Evolutionary conservation across 805 yeast genomes (phyloP).

Genomic region (Hanseniaspora guilliermondii): DNA sequence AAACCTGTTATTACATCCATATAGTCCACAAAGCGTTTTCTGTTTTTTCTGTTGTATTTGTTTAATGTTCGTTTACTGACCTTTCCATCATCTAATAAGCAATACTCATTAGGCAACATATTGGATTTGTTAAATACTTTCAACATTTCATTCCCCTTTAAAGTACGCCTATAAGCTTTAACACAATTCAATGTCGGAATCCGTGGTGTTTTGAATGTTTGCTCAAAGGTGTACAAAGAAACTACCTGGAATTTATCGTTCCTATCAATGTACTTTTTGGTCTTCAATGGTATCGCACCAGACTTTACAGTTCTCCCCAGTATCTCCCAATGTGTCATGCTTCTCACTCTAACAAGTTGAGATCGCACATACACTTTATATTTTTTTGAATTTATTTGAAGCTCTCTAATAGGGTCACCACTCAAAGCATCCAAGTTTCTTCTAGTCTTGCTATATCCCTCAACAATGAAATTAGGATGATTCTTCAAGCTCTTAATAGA

Average conservation of each 20-base stretch:
- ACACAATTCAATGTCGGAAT: conserved; percentile 18
- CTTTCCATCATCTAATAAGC: conserved; percentile 12
- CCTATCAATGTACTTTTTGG: conserved; percentile 12
- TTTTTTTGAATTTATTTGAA: not conserved
- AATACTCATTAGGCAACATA: conserved; percentile 20
- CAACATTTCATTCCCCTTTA: conserved; percentile 17
- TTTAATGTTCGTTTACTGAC: conserved; percentile 14
- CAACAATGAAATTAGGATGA: conserved; percentile 11
- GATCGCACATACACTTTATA: conserved; percentile 13
- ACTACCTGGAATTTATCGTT: conserved; percentile 1
- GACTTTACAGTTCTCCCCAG: conserved; percentile 19
- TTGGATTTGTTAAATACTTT: conserved; percentile 17
- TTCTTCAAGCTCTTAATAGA: conserved; percentile 13
- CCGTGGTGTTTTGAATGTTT: conserved; percentile 19
- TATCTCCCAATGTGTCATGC: conserved; percentile 23
- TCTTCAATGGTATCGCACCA: conserved; percentile 10
- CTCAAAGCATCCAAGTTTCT: conserved; percentile 1
- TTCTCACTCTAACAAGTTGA: conserved; percentile 18
- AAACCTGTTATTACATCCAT: conserved; percentile 24
- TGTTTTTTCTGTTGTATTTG: not conserved
- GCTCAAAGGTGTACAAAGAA: conserved; percentile 20
- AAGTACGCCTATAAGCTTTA: conserved; percentile 17
- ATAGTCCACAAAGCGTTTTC: conserved; percentile 14
- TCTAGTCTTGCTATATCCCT: not conserved
- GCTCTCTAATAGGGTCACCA: conserved; percentile 15